Conservation (phyloP, 768 basidiomycete species). For the Suillus luteus region DNA sequence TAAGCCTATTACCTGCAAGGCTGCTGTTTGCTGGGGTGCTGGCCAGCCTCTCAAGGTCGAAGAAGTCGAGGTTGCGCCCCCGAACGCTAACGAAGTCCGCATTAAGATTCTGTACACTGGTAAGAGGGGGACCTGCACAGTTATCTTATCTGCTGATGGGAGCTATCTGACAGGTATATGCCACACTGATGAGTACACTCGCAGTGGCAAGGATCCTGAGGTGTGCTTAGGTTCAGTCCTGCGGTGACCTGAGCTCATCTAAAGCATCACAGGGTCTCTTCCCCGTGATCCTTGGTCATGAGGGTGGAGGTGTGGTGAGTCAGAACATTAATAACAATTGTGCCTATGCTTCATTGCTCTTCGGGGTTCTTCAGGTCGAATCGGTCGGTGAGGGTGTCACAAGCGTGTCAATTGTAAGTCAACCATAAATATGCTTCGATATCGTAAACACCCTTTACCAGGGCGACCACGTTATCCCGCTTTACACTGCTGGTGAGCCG, state of each 20-base stretch:
- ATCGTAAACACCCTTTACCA: slow-evolving; percentile 19
- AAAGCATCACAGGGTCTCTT: slow-evolving; percentile 65
- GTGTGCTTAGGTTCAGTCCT: slow-evolving; percentile 39
- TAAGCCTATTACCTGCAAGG: slow-evolving; percentile 83
- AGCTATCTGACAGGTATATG: slow-evolving; percentile 67
- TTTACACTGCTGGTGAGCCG: slow-evolving; percentile 85
- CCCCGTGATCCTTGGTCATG: slow-evolving; percentile 93
- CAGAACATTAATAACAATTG: not conserved
- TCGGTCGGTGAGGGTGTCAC: slow-evolving; percentile 98
- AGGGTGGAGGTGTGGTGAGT: slow-evolving; percentile 87
- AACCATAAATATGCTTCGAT: not conserved
- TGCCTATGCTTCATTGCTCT: not conserved
- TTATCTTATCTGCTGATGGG: slow-evolving; percentile 16
- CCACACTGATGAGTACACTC: slow-evolving; percentile 97
- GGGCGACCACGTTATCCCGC: slow-evolving; percentile 97
- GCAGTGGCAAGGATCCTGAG: slow-evolving; percentile 95
- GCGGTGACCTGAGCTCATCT: slow-evolving; percentile 11
- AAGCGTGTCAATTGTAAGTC: slow-evolving; percentile 56
- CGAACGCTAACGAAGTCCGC: slow-evolving; percentile 86
- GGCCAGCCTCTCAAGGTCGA: slow-evolving; percentile 85
- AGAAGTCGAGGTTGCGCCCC: slow-evolving; percentile 92
- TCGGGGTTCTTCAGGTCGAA: slow-evolving; percentile 67
- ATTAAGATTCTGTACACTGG: slow-evolving; percentile 93
- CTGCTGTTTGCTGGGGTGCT: slow-evolving; percentile 94
- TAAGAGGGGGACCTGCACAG: slow-evolving; percentile 23